Conservation (phyloP, 164 flowering plant species). For the Kingdonia uniflora region DNA sequence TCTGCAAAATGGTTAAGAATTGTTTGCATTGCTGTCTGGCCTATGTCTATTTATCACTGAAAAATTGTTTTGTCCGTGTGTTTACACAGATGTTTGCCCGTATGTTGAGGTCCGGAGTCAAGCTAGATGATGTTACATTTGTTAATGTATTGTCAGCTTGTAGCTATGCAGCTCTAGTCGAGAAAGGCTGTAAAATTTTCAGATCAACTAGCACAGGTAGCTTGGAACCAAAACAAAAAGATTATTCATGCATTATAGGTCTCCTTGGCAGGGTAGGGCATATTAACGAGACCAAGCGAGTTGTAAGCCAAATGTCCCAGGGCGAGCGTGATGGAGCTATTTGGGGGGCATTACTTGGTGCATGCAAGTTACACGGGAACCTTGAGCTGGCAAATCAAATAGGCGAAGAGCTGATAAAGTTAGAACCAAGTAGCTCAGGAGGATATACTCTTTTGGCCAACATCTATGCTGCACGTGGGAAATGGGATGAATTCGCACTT, state of each 20-base stretch:
- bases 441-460: slow-evolving; percentile 40
- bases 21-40: too few relatives aligned
- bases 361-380: slow-evolving; percentile 40
- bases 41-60: too few relatives aligned
- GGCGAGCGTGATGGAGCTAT: slow-evolving; percentile 33
- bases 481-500: slow-evolving; percentile 42
- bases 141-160: slow-evolving; percentile 62
- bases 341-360: slow-evolving; percentile 44
- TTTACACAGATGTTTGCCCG: too few relatives aligned
- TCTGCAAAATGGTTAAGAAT: too few relatives aligned
- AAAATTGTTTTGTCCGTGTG: too few relatives aligned
- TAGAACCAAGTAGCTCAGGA: slow-evolving; percentile 37
- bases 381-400: slow-evolving; percentile 24
- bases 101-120: too few relatives aligned
- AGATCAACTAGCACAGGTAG: slow-evolving; percentile 30
- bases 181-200: slow-evolving; percentile 47
- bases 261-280: slow-evolving; percentile 59
- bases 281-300: slow-evolving; percentile 31
- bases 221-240: slow-evolving; percentile 50
- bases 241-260: slow-evolving; percentile 82
- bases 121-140: neutral
- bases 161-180: slow-evolving; percentile 73
- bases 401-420: slow-evolving; percentile 31
- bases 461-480: slow-evolving; percentile 34
- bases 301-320: slow-evolving; percentile 30